phyloP scores from a whole-genome alignment of 148 eudicot genomes.

The Persicaria tinctoria region DNA sequence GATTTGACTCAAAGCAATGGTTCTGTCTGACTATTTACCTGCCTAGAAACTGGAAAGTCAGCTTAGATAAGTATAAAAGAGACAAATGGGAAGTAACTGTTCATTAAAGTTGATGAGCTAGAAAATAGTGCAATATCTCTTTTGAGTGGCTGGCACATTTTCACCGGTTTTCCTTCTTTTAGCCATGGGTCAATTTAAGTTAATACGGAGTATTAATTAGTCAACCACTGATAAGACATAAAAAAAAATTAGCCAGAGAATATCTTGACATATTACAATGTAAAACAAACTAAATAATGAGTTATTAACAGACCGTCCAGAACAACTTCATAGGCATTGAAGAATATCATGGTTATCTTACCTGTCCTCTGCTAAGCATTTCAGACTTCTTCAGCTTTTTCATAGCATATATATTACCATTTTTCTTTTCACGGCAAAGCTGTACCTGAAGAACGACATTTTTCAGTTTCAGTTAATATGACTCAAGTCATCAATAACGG shows the following conservation, averaged over 20 bases:
- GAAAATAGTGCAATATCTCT: neutral
- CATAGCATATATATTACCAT: constrained; percentile 93
- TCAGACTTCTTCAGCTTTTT: constrained; percentile 93
- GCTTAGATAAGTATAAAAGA: neutral
- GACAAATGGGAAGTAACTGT: neutral
- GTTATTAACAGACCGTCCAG: neutral
- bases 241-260: neutral
- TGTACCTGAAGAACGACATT: constrained; percentile 50
- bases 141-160: neutral
- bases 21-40: neutral
- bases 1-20: neutral
- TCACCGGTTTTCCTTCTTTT: neutral
- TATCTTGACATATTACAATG: neutral
- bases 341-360: constrained; percentile 15
- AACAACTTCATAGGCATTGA: neutral
- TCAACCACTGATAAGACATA: neutral
- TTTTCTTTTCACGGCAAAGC: constrained; percentile 78
- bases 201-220: neutral
- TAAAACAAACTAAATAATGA: neutral
- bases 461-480: constrained; percentile 2
- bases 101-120: too few species aligned
- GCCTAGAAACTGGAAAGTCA: neutral
- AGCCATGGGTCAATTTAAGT: neutral
- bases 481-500: neutral
- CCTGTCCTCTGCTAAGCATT: constrained; percentile 97